Conservation (phyloP, 208 protist species). For the Leishmania aethiopica region DNA sequence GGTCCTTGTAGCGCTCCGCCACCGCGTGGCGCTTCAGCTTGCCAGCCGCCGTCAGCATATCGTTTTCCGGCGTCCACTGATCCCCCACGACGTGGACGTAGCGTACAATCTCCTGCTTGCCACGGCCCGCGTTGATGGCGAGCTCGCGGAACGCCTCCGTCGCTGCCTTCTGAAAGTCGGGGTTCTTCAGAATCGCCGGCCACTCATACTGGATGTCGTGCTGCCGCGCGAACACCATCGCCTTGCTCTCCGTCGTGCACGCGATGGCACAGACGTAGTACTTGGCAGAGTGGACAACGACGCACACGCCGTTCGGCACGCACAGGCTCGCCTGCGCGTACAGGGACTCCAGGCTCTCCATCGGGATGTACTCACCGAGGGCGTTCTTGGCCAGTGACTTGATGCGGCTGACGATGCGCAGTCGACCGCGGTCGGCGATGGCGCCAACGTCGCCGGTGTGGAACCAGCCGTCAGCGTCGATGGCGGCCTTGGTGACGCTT, state of each 20-base stretch:
- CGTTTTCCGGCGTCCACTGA: constrained; percentile 9
- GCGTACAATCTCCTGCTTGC: no score
- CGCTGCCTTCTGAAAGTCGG: no score
- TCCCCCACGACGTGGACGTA: no score
- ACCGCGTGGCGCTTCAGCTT: no score
- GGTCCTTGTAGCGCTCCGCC: constrained; percentile 56
- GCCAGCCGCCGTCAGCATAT: not conserved
- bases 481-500: constrained; percentile 66
- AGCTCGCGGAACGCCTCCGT: no score
- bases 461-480: constrained; percentile 83
- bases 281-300: constrained; percentile 63
- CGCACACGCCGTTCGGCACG: constrained; percentile 66
- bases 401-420: no score
- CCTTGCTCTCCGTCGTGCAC: no score
- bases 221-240: constrained; percentile 32
- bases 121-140: no score
- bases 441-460: constrained; percentile 91
- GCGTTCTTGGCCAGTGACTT: no score
- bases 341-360: constrained; percentile 80
- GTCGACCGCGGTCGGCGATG: constrained; percentile 12
- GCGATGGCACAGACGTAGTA: constrained; percentile 58
- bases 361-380: constrained; percentile 87
- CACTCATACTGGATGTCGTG: constrained; percentile 4
- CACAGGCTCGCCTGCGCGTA: constrained; percentile 55
- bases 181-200: no score